These are phyloP conservation scores for Catunica adiposa DNA, from an alignment of 2,329 filamentous ascomycete species.

Conservation along the genomic window DNA sequence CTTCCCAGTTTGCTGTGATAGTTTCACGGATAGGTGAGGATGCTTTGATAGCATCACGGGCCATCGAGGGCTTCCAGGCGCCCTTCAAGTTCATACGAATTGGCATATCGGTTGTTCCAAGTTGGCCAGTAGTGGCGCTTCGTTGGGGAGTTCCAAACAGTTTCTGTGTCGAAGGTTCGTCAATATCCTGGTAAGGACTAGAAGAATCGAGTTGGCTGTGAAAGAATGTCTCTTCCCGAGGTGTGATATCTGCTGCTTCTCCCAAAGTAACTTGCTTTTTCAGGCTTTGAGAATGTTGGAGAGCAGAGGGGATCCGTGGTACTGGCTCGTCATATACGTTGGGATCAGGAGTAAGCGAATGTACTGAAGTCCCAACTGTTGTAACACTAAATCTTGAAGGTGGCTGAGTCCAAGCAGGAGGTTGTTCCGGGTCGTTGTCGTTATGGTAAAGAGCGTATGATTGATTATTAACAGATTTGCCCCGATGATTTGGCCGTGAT, in stretches of 20 bases:
- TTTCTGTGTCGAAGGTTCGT: background rate
- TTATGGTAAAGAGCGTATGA: slow-evolving; percentile 4
- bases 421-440: slow-evolving; percentile 4
- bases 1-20: background rate
- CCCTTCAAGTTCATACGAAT: slow-evolving; percentile 8
- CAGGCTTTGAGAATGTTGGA: slow-evolving; percentile 14
- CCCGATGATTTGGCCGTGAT: background rate
- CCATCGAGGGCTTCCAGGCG: slow-evolving; percentile 6
- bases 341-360: slow-evolving; percentile 25
- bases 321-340: slow-evolving; percentile 24
- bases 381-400: slow-evolving; percentile 47
- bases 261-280: background rate
- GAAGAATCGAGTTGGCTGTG: background rate
- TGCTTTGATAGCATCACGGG: slow-evolving; percentile 4
- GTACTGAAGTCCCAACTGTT: slow-evolving; percentile 39
- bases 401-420: slow-evolving; percentile 30
- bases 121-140: background rate
- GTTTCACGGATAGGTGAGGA: background rate
- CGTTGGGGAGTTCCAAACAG: background rate
- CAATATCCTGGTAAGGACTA: too few relatives aligned
- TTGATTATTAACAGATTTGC: slow-evolving; percentile 10
- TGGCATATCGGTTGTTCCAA: slow-evolving; percentile 5
- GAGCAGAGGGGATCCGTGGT: slow-evolving; percentile 21
- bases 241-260: slow-evolving; percentile 4
- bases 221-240: background rate